Base-by-base conservation (phyloP, 2,329 filamentous ascomycete genomes). In the Fusarium humuli region DNA sequence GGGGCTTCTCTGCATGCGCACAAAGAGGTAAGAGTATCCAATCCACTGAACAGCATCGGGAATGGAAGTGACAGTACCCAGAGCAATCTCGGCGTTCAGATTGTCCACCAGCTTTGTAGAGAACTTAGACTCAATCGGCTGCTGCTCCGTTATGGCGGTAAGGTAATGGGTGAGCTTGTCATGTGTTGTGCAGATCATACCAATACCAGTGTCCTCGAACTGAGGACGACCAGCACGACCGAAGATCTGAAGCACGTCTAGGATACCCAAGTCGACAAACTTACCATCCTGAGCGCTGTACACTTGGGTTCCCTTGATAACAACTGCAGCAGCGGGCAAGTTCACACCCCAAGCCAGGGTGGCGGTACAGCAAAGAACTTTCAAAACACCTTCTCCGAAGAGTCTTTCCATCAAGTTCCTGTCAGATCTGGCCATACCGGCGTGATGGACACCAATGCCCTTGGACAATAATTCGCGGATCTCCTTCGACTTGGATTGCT, bases 261-360 rank as follows among this genome's bases (percentile, higher is more conserved):
- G 86, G 71, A 99, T 99, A 5, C 96, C 95, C 7, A 99, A 86
- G 77, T 99, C 96, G 22, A 98, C 92, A 73, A 98, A 98, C 80
- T 97, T 97, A 80, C 96, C 96, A 55, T 97, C 95, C 78, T 98
- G 93, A 0, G 96, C 91, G 78, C 94, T 98, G 81, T 99, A 99
- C 0, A 99, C 88, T 77, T 98, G 95, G 0, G 96, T 99, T 18
- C 96, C 96, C 79, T 99, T 99, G 86, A 99, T 99, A 56, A 99
- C 88, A 53, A 99, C 96, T 0, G 96, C 97, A 1, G 96, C 96
- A 34, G 96, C 96, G 1, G 96, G 96, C 80, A 99, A 88, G 80
- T 99, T 99, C 77, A 99, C 95, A 90, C 96, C 96, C 96, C 96
- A 99, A 1, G 96, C 96, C 27, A 99, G 86, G 2, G 96, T 99